Percentiles rank a stretch among this genome's conserved stretches.
Conservation (phyloP, 148 eudicot genomes). For the Nyssa sinensis region DNA sequence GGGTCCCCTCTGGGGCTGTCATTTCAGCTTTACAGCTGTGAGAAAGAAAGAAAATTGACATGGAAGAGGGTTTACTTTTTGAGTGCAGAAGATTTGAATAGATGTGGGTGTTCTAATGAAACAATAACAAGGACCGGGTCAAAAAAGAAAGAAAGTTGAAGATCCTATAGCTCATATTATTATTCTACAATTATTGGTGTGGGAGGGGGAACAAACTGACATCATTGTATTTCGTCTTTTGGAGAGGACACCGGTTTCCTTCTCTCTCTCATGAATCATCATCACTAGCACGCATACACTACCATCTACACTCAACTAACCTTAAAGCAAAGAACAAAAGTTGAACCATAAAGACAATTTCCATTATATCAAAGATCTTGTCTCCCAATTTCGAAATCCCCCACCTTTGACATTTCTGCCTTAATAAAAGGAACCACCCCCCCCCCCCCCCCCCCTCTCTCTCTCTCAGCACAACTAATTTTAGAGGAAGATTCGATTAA, state of each 20-base stretch:
- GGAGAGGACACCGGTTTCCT: too few species aligned
- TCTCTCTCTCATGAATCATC: slow-evolving; percentile 4
- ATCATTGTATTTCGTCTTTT: too few species aligned
- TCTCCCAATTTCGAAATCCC: slow-evolving; percentile 23
- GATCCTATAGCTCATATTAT: slow-evolving; percentile 13
- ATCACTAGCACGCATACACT: slow-evolving; percentile 18
- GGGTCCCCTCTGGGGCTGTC: slow-evolving; percentile 24
- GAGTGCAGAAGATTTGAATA: background rate
- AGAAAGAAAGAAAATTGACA: too few species aligned
- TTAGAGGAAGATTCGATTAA: too few species aligned
- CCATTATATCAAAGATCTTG: slow-evolving; percentile 34
- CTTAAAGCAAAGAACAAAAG: slow-evolving; percentile 24
- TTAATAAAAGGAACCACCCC: too few species aligned
- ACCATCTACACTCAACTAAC: background rate
- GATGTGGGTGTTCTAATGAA: background rate
- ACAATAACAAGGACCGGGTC: slow-evolving; percentile 5
- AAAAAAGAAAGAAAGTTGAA: slow-evolving; percentile 6
- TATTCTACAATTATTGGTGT: slow-evolving; percentile 34
- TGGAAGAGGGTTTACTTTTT: background rate
- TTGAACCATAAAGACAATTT: slow-evolving; percentile 17
- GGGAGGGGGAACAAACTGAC: slow-evolving; percentile 11
- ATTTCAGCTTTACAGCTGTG: slow-evolving; percentile 49
- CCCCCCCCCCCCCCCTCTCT: too few species aligned
- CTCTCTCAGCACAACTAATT: too few species aligned
- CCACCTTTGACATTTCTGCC: slow-evolving; percentile 11